These are phyloP conservation scores for Metarhizium album DNA, from an alignment of 2,329 filamentous ascomycete species.

Conservation along the genomic window DNA sequence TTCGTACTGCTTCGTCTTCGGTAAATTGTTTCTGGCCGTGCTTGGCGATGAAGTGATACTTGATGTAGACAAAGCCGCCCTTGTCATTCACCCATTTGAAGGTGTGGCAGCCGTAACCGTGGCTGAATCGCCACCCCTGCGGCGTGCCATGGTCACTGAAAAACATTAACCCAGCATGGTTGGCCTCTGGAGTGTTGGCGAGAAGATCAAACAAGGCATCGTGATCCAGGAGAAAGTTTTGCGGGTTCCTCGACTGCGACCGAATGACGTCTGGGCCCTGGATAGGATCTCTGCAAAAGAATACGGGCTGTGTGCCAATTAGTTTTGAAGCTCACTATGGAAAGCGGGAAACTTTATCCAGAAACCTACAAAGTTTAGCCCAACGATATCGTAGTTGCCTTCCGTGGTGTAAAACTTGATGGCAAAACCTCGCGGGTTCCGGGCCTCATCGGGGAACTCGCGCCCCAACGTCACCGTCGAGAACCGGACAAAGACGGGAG, in stretches of 20 bases:
- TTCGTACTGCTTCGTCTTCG: constrained; percentile 22
- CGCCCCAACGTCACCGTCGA: constrained; percentile 59
- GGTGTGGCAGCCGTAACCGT: constrained; percentile 37
- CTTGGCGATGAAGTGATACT: constrained; percentile 38
- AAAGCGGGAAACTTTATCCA: too few species aligned
- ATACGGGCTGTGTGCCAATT: too few species aligned
- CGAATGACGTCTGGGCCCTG: too few species aligned
- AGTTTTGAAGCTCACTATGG: too few species aligned
- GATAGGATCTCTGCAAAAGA: neutral
- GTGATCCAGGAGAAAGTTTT: too few species aligned
- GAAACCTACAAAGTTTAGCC: constrained; percentile 53
- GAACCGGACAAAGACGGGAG: constrained; percentile 18
- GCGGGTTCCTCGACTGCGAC: too few species aligned
- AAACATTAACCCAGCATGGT: too few species aligned
- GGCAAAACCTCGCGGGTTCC: constrained; percentile 60
- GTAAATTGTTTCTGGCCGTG: constrained; percentile 34
- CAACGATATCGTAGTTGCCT: constrained; percentile 54
- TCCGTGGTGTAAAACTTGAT: constrained; percentile 50
- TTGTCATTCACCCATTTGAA: constrained; percentile 33
- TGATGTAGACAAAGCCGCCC: constrained; percentile 37
- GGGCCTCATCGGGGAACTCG: constrained; percentile 54
- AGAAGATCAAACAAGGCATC: constrained; percentile 24
- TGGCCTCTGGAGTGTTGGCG: constrained; percentile 23
- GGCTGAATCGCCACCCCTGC: too few species aligned
- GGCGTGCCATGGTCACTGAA: too few species aligned